These are phyloP conservation scores for Vaccinium myrtillus DNA, from an alignment of 148 eudicot species.

Conservation along the genomic window DNA sequence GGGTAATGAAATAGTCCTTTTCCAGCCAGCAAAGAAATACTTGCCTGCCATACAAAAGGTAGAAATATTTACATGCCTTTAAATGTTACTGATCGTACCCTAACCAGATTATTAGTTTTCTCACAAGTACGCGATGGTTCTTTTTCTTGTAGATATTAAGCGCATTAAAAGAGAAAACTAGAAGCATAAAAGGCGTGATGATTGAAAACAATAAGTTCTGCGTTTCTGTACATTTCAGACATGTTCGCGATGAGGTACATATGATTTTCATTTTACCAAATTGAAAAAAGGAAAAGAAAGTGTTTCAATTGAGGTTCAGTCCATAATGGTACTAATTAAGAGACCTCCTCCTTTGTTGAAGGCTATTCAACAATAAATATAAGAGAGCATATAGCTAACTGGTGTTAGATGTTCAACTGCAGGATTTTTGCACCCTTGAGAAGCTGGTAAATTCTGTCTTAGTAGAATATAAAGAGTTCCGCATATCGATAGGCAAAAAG, in stretches of 20 bases:
- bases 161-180: slow-evolving; percentile 38
- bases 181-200: slow-evolving; percentile 41
- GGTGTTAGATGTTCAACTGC: slow-evolving; percentile 14
- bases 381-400: not conserved
- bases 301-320: not conserved
- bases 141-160: slow-evolving; percentile 31
- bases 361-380: not conserved
- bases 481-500: slow-evolving; percentile 49
- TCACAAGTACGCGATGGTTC: not conserved
- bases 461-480: slow-evolving; percentile 40
- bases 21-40: slow-evolving; percentile 57
- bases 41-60: slow-evolving; percentile 52
- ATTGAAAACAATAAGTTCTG: slow-evolving; percentile 66
- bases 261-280: not conserved
- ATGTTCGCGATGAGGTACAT: slow-evolving; percentile 44
- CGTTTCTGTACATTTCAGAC: slow-evolving; percentile 61
- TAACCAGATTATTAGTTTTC: not conserved
- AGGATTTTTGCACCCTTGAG: slow-evolving; percentile 44
- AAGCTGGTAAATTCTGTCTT: slow-evolving; percentile 33
- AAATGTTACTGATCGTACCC: not conserved
- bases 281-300: not conserved
- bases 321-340: not conserved
- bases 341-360: not conserved
- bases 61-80: not conserved
- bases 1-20: slow-evolving; percentile 55